Conservation (phyloP, 495 filamentous ascomycete species). For the Neurospora sp. region DNA sequence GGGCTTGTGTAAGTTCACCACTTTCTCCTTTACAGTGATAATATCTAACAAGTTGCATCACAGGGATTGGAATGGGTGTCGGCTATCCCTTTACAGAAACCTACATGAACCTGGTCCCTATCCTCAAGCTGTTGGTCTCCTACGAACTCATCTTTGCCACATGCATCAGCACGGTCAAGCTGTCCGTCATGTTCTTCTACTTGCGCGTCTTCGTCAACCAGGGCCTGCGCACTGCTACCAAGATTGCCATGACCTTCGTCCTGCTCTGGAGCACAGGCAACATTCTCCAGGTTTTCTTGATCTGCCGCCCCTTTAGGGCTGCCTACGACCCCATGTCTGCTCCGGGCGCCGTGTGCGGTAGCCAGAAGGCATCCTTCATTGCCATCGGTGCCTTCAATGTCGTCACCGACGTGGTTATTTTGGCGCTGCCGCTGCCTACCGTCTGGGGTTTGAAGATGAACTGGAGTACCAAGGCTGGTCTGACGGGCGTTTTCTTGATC, state of each 20-base stretch:
- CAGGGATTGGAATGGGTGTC: slow-evolving; percentile 12
- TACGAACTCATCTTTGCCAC: slow-evolving; percentile 15
- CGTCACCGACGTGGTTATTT: slow-evolving; percentile 16
- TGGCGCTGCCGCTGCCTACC: slow-evolving; percentile 14
- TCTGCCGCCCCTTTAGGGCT: slow-evolving; percentile 15
- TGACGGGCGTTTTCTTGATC: slow-evolving; percentile 19
- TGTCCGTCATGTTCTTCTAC: slow-evolving; percentile 19
- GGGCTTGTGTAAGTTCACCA: slow-evolving; percentile 14
- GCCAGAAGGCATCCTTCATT: slow-evolving; percentile 11
- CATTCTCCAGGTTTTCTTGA: slow-evolving; percentile 15
- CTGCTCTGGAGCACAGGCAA: slow-evolving; percentile 11
- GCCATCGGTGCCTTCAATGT: slow-evolving; percentile 21
- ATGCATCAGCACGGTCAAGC: slow-evolving; percentile 13
- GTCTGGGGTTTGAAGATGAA: slow-evolving; percentile 17
- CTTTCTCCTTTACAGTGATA: background rate
- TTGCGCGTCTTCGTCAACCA: slow-evolving; percentile 18
- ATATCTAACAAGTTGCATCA: background rate
- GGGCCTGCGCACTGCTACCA: slow-evolving; percentile 7
- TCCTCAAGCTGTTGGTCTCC: slow-evolving; percentile 15
- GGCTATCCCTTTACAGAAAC: slow-evolving; percentile 7
- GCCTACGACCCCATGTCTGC: slow-evolving; percentile 6
- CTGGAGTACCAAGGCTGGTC: slow-evolving; percentile 9
- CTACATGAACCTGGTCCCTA: slow-evolving; percentile 5
- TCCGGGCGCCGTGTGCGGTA: slow-evolving; percentile 4
- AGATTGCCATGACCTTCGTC: slow-evolving; percentile 9